Evolutionary conservation across 2,329 filamentous ascomycete species (phyloP).

Genomic region (Grosmannia serpens): DNA sequence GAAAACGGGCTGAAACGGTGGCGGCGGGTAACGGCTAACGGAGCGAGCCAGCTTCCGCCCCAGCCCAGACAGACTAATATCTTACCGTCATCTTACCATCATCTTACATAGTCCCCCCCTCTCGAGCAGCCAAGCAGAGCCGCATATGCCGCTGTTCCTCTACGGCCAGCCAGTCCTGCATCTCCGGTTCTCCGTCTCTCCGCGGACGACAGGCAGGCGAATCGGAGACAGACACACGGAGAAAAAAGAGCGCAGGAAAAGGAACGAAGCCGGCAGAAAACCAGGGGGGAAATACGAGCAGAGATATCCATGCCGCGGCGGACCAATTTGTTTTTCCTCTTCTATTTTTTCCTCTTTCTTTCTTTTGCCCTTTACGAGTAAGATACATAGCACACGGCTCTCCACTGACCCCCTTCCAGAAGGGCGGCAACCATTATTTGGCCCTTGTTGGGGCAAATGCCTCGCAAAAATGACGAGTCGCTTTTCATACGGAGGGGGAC

Average conservation of each 20-base stretch:
- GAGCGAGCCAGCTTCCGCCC: background rate
- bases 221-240: too few species aligned
- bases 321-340: background rate
- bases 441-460: background rate
- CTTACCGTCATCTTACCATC: too few species aligned
- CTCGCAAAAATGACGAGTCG: too few species aligned
- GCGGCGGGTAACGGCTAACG: background rate
- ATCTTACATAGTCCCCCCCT: too few species aligned
- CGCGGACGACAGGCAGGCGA: too few species aligned
- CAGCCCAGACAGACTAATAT: background rate
- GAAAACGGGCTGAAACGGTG: background rate
- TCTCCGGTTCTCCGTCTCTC: background rate
- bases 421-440: too few species aligned
- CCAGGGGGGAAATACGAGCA: background rate
- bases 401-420: too few species aligned
- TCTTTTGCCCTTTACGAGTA: background rate
- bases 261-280: background rate
- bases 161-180: background rate
- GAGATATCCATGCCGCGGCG: background rate
- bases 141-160: background rate
- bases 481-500: too few species aligned
- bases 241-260: too few species aligned
- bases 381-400: too few species aligned
- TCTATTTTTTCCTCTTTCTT: background rate
- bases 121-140: background rate